These are phyloP conservation scores for Lipomyces starkeyi DNA, from an alignment of 805 yeast genomes.

Conservation along the genomic window DNA sequence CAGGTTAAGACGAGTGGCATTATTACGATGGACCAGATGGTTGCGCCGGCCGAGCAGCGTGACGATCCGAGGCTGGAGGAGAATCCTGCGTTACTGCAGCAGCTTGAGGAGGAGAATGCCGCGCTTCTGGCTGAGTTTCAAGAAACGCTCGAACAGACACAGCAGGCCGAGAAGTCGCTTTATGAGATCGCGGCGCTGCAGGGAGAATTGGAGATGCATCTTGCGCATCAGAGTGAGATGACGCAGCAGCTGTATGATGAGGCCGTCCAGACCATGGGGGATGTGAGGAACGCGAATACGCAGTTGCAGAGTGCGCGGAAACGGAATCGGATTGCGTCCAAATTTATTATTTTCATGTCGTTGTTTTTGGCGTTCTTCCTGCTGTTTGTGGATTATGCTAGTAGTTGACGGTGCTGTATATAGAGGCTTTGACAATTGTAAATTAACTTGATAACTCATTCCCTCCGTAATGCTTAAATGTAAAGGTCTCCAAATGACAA, in stretches of 20 bases:
- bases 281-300: constrained; percentile 72
- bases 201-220: constrained; percentile 72
- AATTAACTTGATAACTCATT: background rate
- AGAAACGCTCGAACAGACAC: constrained; percentile 47
- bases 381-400: constrained; percentile 47
- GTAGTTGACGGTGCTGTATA: constrained; percentile 1
- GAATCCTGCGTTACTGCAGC: constrained; percentile 39
- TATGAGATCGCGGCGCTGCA: constrained; percentile 75
- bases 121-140: constrained; percentile 48
- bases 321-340: constrained; percentile 66
- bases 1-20: background rate
- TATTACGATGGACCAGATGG: constrained; percentile 14
- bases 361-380: constrained; percentile 62
- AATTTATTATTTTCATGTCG: constrained; percentile 61
- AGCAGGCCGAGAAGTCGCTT: constrained; percentile 49
- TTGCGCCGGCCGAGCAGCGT: constrained; percentile 5
- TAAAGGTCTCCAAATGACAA: background rate
- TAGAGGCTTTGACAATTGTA: background rate
- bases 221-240: constrained; percentile 72
- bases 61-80: background rate
- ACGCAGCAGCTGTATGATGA: constrained; percentile 67
- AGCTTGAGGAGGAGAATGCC: constrained; percentile 47
- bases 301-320: constrained; percentile 71
- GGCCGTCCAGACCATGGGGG: constrained; percentile 68
- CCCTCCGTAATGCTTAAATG: background rate